These are phyloP conservation scores for Podospora sp. DNA, from an alignment of 495 filamentous ascomycete genomes.

Conservation along the genomic window DNA sequence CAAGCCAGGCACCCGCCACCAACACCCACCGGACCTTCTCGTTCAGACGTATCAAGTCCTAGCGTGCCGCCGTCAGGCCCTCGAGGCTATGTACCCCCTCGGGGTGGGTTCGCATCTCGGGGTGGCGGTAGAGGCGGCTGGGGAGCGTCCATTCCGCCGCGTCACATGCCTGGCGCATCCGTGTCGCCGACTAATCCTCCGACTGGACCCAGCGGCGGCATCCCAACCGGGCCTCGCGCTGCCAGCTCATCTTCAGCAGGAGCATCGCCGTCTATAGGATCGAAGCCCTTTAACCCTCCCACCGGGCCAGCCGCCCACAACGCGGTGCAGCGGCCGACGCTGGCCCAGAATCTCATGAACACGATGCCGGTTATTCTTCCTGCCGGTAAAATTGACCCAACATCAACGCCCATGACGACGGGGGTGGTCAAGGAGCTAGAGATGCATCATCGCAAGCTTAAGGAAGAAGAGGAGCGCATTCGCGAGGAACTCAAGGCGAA, in stretches of 20 bases:
- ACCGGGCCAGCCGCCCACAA: slow-evolving; percentile 48
- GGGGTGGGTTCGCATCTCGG: slow-evolving; percentile 41
- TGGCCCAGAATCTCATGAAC: slow-evolving; percentile 45
- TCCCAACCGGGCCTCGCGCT: slow-evolving; percentile 50
- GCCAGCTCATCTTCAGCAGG: slow-evolving; percentile 10
- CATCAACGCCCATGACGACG: slow-evolving; percentile 31
- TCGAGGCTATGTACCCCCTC: slow-evolving; percentile 46
- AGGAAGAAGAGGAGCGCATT: slow-evolving; percentile 51
- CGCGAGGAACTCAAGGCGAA: slow-evolving; percentile 48
- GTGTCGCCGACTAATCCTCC: slow-evolving; percentile 37
- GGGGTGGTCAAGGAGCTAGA: slow-evolving; percentile 46
- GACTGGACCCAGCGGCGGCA: slow-evolving; percentile 35
- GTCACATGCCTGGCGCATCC: slow-evolving; percentile 37
- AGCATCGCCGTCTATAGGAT: slow-evolving; percentile 30
- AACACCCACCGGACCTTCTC: slow-evolving; percentile 33
- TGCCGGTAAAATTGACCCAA: slow-evolving; percentile 47
- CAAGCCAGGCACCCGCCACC: slow-evolving; percentile 37
- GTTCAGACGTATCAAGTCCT: slow-evolving; percentile 42
- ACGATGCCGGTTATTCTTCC: slow-evolving; percentile 46
- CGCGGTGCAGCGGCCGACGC: slow-evolving; percentile 34
- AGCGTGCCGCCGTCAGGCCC: slow-evolving; percentile 50
- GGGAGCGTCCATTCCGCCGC: slow-evolving; percentile 34
- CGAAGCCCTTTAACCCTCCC: slow-evolving; percentile 53
- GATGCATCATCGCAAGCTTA: slow-evolving; percentile 39
- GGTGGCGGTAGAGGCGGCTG: slow-evolving; percentile 44